Evolutionary conservation across 345 rosid species (phyloP).

Genomic region (Kernera saxatilis): DNA sequence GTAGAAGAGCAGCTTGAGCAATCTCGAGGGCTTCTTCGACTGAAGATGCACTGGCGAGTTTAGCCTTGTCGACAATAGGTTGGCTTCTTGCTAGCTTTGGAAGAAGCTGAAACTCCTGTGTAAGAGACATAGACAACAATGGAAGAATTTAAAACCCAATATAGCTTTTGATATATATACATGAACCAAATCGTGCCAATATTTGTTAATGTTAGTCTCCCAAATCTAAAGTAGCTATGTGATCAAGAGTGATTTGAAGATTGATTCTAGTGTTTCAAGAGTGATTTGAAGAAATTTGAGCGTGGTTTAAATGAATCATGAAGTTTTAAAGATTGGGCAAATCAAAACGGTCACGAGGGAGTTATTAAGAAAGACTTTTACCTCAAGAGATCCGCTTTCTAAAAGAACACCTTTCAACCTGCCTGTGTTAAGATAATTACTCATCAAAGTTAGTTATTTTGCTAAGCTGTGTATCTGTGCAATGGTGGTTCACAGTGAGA

Average conservation of each 20-base stretch:
- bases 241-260: too few species aligned
- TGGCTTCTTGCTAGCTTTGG: constrained; percentile 80
- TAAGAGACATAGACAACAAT: neutral
- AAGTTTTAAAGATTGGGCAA: too few species aligned
- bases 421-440: constrained; percentile 39
- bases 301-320: too few species aligned
- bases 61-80: constrained; percentile 64
- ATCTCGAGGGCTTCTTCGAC: constrained; percentile 85
- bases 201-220: too few species aligned
- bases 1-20: constrained; percentile 50
- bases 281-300: too few species aligned
- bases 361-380: constrained; percentile 20
- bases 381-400: constrained; percentile 96
- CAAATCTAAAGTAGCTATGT: too few species aligned
- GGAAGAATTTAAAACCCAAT: neutral
- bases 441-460: neutral
- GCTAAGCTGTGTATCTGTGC: neutral
- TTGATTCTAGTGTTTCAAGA: too few species aligned
- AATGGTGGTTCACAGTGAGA: neutral
- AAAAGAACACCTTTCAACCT: constrained; percentile 90
- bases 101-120: constrained; percentile 80
- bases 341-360: too few species aligned
- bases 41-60: constrained; percentile 73
- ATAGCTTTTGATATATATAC: neutral
- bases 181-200: too few species aligned